Evolutionary conservation across 495 filamentous ascomycete genomes (phyloP).

Genomic region (Lichina pygmaea): DNA sequence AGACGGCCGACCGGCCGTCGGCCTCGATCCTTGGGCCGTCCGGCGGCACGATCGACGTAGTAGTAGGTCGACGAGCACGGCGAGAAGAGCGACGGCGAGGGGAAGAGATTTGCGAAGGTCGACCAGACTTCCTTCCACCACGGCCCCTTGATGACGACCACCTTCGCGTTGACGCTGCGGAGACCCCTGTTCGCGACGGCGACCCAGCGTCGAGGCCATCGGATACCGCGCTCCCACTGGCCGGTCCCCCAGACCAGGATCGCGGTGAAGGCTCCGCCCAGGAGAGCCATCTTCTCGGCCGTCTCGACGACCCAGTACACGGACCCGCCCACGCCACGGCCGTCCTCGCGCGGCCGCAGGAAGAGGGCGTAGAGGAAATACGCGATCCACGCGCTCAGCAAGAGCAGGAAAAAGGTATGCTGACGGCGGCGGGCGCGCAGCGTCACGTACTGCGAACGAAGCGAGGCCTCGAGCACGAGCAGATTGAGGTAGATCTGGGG

Average conservation of each 20-base stretch:
- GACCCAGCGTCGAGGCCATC: slow-evolving; percentile 85
- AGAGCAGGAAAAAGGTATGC: slow-evolving; percentile 76
- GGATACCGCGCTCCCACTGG: slow-evolving; percentile 79
- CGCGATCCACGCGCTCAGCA: slow-evolving; percentile 51
- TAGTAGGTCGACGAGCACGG: slow-evolving; percentile 36
- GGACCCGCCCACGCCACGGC: slow-evolving; percentile 64
- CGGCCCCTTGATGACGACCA: slow-evolving; percentile 61
- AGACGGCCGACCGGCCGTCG: not conserved
- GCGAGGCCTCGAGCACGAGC: slow-evolving; percentile 79
- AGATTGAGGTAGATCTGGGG: slow-evolving; percentile 98
- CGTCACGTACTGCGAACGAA: slow-evolving; percentile 77
- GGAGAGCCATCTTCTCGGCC: slow-evolving; percentile 61
- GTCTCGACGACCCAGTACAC: slow-evolving; percentile 91
- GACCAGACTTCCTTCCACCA: slow-evolving; percentile 56
- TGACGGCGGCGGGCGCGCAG: slow-evolving; percentile 70
- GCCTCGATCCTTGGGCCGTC: not conserved
- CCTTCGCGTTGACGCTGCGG: slow-evolving; percentile 78
- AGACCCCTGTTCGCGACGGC: slow-evolving; percentile 69
- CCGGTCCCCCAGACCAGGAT: slow-evolving; percentile 79
- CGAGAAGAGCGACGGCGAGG: slow-evolving; percentile 40
- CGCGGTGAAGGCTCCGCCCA: slow-evolving; percentile 61
- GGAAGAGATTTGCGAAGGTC: slow-evolving; percentile 46
- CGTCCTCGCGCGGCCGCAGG: slow-evolving; percentile 72
- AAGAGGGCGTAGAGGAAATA: slow-evolving; percentile 75
- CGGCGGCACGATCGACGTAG: slow-evolving; percentile 24